Evolutionary conservation across 192 early-diverging fungal species (phyloP).

Genomic region (Ambispora gerdemannii): DNA sequence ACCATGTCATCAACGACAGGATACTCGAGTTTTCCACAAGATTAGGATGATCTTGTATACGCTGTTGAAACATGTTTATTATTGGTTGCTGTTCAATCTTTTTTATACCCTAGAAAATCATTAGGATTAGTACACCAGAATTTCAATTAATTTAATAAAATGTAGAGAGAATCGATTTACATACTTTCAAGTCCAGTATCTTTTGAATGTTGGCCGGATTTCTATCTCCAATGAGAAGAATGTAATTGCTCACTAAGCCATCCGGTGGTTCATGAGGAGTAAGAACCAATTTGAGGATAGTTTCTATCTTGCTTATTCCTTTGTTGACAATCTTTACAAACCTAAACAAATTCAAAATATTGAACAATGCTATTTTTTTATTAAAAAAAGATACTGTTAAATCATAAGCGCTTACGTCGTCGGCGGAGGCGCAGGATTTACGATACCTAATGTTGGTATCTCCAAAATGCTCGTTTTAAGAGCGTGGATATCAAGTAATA

Average conservation of each 20-base stretch:
- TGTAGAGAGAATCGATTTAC: not conserved
- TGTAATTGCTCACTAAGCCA: constrained; percentile 83
- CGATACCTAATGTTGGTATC: constrained; percentile 64
- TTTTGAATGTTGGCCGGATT: constrained; percentile 69
- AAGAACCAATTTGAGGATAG: constrained; percentile 87
- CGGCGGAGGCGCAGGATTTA: constrained; percentile 51
- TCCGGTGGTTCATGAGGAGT: constrained; percentile 78
- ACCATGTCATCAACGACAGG: constrained; percentile 34
- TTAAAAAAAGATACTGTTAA: not conserved
- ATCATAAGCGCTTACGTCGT: constrained; percentile 47
- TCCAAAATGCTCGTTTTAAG: constrained; percentile 79
- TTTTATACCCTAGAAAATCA: constrained; percentile 45
- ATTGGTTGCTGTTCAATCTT: constrained; percentile 56
- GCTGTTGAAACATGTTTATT: constrained; percentile 52
- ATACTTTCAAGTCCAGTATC: constrained; percentile 81
- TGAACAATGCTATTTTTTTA: too few species aligned
- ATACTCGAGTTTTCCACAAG: constrained; percentile 46
- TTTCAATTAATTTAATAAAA: too few species aligned
- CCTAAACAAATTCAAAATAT: constrained; percentile 37
- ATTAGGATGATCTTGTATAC: constrained; percentile 37
- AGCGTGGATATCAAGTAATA: constrained; percentile 91
- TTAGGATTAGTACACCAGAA: not conserved
- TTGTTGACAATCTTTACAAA: constrained; percentile 81
- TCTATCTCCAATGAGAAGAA: constrained; percentile 77
- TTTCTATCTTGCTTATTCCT: constrained; percentile 78